Evolutionary conservation across 805 yeast species (phyloP).

Genomic region (Blastobotrys mokoenaii): DNA sequence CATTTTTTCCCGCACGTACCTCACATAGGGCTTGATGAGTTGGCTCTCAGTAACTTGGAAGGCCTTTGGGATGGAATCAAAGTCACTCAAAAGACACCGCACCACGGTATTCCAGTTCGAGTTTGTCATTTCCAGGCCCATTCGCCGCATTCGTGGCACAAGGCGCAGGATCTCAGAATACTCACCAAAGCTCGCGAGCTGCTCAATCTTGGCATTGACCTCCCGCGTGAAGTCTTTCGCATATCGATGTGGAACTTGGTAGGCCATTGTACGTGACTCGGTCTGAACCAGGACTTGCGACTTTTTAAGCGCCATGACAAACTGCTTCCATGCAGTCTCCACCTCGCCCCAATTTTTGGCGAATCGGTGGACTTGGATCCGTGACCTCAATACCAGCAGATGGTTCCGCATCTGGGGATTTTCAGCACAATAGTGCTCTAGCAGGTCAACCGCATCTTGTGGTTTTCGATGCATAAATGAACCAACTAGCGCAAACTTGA

Average conservation of each 20-base stretch:
- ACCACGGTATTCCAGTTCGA: conserved; percentile 12
- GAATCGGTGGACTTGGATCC: neutral
- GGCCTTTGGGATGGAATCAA: conserved; percentile 5
- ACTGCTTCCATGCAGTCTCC: conserved; percentile 6
- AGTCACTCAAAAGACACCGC: conserved; percentile 6
- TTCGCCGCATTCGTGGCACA: neutral
- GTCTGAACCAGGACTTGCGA: conserved; percentile 1
- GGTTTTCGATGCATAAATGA: conserved; percentile 13
- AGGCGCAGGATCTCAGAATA: conserved; percentile 7
- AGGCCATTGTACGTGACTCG: neutral
- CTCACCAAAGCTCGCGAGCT: conserved; percentile 9
- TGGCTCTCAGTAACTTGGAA: conserved; percentile 11
- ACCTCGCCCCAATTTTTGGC: conserved; percentile 7
- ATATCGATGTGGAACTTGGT: conserved; percentile 6
- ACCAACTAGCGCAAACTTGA: conserved; percentile 17
- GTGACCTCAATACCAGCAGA: neutral
- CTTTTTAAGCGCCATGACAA: neutral
- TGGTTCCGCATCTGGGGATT: neutral
- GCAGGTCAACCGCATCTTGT: conserved; percentile 16
- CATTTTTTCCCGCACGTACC: neutral
- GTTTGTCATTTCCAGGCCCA: conserved; percentile 13
- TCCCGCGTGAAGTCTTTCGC: conserved; percentile 4
- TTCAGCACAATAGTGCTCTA: conserved; percentile 9
- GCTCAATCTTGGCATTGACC: conserved; percentile 13
- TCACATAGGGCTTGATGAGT: conserved; percentile 5